Evolutionary conservation across 2,329 filamentous ascomycete genomes (phyloP), one percentile per base, ranked within the genome.

Genomic region (Alternaria arborescens): DNA sequence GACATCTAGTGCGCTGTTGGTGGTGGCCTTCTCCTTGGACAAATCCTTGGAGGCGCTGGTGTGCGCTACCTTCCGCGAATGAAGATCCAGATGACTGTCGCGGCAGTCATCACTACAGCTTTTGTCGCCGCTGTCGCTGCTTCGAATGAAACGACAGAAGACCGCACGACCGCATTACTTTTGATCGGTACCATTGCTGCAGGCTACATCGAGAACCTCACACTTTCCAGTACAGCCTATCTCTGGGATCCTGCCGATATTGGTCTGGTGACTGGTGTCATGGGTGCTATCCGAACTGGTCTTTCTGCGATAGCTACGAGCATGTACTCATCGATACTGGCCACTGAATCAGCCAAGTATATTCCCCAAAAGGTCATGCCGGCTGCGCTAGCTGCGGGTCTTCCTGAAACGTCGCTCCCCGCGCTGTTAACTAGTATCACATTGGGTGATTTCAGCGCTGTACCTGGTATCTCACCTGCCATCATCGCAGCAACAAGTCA

Each of bases 241-340:
- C 66, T 77, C 28, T 77, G 71, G 69, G 72, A 75, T 55, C 66
- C 73, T 8, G 72, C 69, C 7, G 73, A 77, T 24, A 76, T 77
- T 18, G 74, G 74, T 10, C 67, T 77, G 5, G 71, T 74, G 1
- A 70, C 71, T 3, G 74, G 74, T 22, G 71, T 73, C 24, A 65
- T 75, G 55, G 74, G 72, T 22, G 68, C 68, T 4, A 74, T 77
- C 22, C 70, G 74, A 8, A 73, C 71, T 2, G 70, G 66, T 18
- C 64, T 68, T 5, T 68, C 67, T 0, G 71, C 71, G 11, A 67
- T 70, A 24, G 65, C 67, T 5, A 71, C 71, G 7, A 73, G 67
- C 61, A 71, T 77, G 69, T 76, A 77, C 55, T 71, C 70, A 3
- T 69, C 66, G 41, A 74, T 76, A 51, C 65, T 77, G n/a, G 53